A percentile compares a stretch with the other conserved stretches of the same genome.
phyloP scores from a whole-genome alignment of 2,329 filamentous ascomycete genomes.

The Nothophoma quercina region DNA sequence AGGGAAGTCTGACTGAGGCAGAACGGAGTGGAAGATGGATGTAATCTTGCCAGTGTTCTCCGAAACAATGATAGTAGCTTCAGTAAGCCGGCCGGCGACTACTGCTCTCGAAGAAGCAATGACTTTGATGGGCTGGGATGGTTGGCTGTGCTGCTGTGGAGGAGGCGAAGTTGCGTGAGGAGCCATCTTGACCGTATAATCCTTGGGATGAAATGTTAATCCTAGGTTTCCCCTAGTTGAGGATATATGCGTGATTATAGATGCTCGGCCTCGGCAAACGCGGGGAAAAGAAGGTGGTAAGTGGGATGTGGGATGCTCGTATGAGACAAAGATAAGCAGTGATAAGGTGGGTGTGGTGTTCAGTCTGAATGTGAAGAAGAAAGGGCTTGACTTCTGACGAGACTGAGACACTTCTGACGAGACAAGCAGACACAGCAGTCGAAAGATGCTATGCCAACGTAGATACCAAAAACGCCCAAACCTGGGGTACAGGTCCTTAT shows the following conservation, averaged over 20 bases:
- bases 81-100: conserved; percentile 76
- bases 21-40: conserved; percentile 73
- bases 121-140: conserved; percentile 67
- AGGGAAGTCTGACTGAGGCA: conserved; percentile 80
- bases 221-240: not conserved
- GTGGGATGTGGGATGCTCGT: conserved; percentile 20
- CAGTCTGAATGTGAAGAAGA: conserved; percentile 18
- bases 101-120: conserved; percentile 86
- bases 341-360: conserved; percentile 39
- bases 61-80: conserved; percentile 84
- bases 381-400: conserved; percentile 8
- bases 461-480: conserved; percentile 33
- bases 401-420: not conserved
- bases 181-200: conserved; percentile 45
- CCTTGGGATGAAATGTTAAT: no score
- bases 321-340: conserved; percentile 43
- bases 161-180: conserved; percentile 48
- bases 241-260: conserved; percentile 3
- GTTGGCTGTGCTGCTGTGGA: conserved; percentile 36
- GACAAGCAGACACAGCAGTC: not conserved
- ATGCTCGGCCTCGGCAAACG: conserved; percentile 31
- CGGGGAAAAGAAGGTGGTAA: conserved; percentile 28
- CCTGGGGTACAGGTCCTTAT: conserved; percentile 49
- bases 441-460: conserved; percentile 1
- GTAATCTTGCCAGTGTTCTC: conserved; percentile 83